These are phyloP conservation scores for Durotheca rogersii DNA, from an alignment of 495 filamentous ascomycete species.

Conservation along the genomic window DNA sequence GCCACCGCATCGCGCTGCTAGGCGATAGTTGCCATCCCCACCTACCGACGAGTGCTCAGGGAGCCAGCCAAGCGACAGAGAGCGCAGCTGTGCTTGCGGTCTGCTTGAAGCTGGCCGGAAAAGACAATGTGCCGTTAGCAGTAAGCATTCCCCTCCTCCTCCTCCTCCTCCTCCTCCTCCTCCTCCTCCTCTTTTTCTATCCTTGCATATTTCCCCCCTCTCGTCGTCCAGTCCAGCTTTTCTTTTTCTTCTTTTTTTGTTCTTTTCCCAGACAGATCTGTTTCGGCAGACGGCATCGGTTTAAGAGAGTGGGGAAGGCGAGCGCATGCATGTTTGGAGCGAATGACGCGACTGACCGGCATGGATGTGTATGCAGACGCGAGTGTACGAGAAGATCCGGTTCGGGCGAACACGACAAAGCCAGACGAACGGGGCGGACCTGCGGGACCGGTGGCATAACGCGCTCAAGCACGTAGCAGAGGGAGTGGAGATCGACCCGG, in stretches of 20 bases:
- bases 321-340: too few species aligned
- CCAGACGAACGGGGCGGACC: constrained; percentile 54
- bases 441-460: constrained; percentile 56
- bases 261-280: too few species aligned
- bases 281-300: too few species aligned
- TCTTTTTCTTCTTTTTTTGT: too few species aligned
- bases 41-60: constrained; percentile 51
- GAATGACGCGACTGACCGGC: too few species aligned
- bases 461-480: constrained; percentile 50
- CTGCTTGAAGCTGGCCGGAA: constrained; percentile 46
- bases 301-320: too few species aligned
- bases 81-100: constrained; percentile 49
- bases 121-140: constrained; percentile 46
- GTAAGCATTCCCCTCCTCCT: constrained; percentile 22
- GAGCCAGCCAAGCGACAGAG: constrained; percentile 52
- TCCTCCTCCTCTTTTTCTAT: background rate
- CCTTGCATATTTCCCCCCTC: too few species aligned
- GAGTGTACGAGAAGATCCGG: constrained; percentile 54
- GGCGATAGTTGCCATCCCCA: constrained; percentile 54
- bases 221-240: too few species aligned
- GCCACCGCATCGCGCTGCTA: constrained; percentile 47
- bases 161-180: background rate
- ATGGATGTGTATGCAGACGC: too few species aligned
- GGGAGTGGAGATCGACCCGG: constrained; percentile 52
- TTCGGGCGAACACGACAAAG: constrained; percentile 48